Evolutionary conservation across 768 basidiomycete species (phyloP).

Genomic region (Leccinum fibrillosum): DNA sequence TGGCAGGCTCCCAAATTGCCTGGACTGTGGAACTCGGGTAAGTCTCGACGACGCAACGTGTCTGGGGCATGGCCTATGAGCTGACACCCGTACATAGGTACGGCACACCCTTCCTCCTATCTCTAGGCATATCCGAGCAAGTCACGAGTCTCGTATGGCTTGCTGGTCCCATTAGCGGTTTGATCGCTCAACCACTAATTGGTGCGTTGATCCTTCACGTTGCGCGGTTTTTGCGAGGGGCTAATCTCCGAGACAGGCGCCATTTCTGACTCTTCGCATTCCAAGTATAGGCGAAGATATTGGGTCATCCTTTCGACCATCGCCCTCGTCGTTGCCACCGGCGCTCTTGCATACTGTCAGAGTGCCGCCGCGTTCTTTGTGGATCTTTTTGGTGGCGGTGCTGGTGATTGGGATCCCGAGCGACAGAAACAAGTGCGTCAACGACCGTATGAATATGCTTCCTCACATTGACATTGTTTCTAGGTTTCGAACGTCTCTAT

Average conservation of each 20-base stretch:
- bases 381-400: constrained; percentile 69
- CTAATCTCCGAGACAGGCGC: constrained; percentile 55
- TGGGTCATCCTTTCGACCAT: constrained; percentile 91
- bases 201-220: constrained; percentile 43
- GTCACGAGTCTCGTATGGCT: constrained; percentile 95
- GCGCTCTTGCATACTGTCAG: constrained; percentile 81
- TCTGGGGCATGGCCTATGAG: neutral
- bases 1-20: constrained; percentile 92
- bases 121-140: constrained; percentile 79
- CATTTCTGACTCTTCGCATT: constrained; percentile 90
- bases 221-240: neutral
- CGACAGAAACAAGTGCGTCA: constrained; percentile 54
- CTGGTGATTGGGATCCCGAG: constrained; percentile 85
- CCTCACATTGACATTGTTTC: neutral
- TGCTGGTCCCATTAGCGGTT: constrained; percentile 90
- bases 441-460: neutral
- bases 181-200: constrained; percentile 96
- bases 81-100: constrained; percentile 52
- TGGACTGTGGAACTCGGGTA: constrained; percentile 97
- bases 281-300: constrained; percentile 85
- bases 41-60: constrained; percentile 25
- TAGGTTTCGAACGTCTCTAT: constrained; percentile 75
- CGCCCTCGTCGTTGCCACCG: constrained; percentile 73
- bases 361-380: constrained; percentile 71
- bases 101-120: constrained; percentile 90